phyloP scores from a whole-genome alignment of 495 filamentous ascomycete species.

The Penicillium taxi region DNA sequence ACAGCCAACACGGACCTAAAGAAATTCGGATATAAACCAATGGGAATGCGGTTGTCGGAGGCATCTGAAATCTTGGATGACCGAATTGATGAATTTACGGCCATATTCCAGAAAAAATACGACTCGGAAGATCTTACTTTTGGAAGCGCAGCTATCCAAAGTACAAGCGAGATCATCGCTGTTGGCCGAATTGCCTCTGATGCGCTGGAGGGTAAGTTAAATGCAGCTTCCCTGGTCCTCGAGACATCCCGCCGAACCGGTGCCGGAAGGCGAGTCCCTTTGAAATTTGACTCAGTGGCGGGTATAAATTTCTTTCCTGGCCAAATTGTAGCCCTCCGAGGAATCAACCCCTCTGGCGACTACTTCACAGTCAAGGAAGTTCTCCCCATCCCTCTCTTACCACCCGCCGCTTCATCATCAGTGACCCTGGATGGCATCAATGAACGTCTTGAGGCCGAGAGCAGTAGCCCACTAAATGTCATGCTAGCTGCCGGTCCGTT shows the following conservation, averaged over 20 bases:
- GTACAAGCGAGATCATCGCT: constrained; percentile 77
- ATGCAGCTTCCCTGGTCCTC: constrained; percentile 71
- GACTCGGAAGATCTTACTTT: constrained; percentile 72
- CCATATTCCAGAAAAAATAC: constrained; percentile 63
- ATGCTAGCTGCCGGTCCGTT: constrained; percentile 81
- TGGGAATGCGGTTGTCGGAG: constrained; percentile 89
- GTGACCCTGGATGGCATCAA: constrained; percentile 55
- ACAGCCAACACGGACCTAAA: constrained; percentile 76
- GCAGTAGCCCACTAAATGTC: constrained; percentile 59
- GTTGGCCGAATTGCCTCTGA: constrained; percentile 89
- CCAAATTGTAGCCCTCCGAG: constrained; percentile 80
- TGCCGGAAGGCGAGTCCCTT: constrained; percentile 67
- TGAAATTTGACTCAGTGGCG: constrained; percentile 61
- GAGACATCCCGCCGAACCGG: constrained; percentile 84
- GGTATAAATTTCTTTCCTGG: constrained; percentile 87
- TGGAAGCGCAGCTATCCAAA: constrained; percentile 75
- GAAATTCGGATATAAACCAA: constrained; percentile 83
- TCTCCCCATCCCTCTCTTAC: constrained; percentile 63
- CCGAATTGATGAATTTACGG: constrained; percentile 81
- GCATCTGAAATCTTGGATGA: constrained; percentile 89
- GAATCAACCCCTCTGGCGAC: constrained; percentile 78
- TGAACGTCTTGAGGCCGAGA: constrained; percentile 54
- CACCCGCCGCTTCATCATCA: constrained; percentile 55
- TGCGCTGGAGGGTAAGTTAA: constrained; percentile 72
- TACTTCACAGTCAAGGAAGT: constrained; percentile 76